Conservation (phyloP, 306 rosid species). For the Lablab purpureus region DNA sequence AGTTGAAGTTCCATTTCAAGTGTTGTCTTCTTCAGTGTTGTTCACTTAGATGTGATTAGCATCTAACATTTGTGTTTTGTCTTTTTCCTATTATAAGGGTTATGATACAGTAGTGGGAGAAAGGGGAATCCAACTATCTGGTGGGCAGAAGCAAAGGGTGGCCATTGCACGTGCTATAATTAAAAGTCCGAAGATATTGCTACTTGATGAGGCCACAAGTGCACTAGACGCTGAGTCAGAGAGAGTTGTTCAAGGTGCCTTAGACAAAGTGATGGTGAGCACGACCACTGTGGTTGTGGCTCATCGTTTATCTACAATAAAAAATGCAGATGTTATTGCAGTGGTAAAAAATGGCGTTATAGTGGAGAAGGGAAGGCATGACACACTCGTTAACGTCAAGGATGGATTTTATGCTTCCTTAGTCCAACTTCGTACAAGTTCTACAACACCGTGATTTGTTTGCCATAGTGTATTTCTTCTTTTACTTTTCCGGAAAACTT, state of each 20-base stretch:
- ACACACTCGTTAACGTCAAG: conserved; percentile 56
- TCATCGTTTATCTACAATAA: conserved; percentile 76
- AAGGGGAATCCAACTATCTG: conserved; percentile 73
- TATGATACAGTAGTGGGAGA: conserved; percentile 79
- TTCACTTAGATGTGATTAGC: background rate
- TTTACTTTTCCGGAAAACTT: background rate
- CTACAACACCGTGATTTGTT: conserved; percentile 45
- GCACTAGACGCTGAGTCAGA: conserved; percentile 87
- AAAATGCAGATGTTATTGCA: conserved; percentile 74
- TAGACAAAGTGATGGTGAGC: conserved; percentile 71
- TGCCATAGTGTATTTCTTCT: background rate
- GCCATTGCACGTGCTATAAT: conserved; percentile 83
- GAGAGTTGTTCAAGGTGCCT: conserved; percentile 82
- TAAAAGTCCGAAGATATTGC: conserved; percentile 71
- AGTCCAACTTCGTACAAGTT: conserved; percentile 62
- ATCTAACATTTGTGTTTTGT: background rate
- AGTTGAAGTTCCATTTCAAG: conserved; percentile 2
- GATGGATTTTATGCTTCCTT: conserved; percentile 78
- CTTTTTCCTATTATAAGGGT: conserved; percentile 49
- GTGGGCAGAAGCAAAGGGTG: conserved; percentile 80
- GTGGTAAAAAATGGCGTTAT: conserved; percentile 79
- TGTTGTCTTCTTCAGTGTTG: background rate
- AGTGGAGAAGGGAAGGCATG: conserved; percentile 77
- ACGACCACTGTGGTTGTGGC: conserved; percentile 79
- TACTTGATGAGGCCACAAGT: conserved; percentile 85